Conservation (phyloP, 768 basidiomycete species). For the Leucocoprinus leucothites region DNA sequence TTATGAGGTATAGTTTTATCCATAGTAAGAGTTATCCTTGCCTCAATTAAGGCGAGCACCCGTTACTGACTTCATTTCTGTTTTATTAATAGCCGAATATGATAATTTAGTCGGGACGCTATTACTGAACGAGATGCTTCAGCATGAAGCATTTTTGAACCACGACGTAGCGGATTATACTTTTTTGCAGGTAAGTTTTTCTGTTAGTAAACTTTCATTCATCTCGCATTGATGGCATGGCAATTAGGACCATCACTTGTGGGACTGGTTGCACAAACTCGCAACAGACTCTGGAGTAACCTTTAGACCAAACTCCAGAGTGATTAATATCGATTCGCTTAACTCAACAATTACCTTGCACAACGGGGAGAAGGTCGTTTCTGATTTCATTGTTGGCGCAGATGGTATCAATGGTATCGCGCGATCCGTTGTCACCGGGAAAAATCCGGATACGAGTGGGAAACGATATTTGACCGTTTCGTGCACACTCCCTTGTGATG, state of each 20-base stretch:
- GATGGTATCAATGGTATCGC: slow-evolving; percentile 48
- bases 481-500: slow-evolving; percentile 28
- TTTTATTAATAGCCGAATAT: background rate
- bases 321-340: slow-evolving; percentile 27
- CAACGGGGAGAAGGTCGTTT: slow-evolving; percentile 38
- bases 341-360: slow-evolving; percentile 34
- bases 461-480: slow-evolving; percentile 16
- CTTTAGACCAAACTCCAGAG: slow-evolving; percentile 38
- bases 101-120: background rate
- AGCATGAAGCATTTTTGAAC: slow-evolving; percentile 16
- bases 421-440: slow-evolving; percentile 29
- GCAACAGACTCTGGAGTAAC: slow-evolving; percentile 46
- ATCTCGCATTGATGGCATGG: background rate
- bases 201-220: background rate
- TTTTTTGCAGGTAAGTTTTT: slow-evolving; percentile 34
- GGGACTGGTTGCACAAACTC: slow-evolving; percentile 42
- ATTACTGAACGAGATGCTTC: background rate
- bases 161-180: slow-evolving; percentile 38
- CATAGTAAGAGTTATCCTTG: background rate
- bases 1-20: slow-evolving; percentile 1
- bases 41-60: background rate
- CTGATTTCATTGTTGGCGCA: slow-evolving; percentile 58
- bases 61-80: background rate
- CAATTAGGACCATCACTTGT: slow-evolving; percentile 49
- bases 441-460: slow-evolving; percentile 5